phyloP scores from a whole-genome alignment of 805 yeast species.

The Groenewaldozyma salmanticensis region DNA sequence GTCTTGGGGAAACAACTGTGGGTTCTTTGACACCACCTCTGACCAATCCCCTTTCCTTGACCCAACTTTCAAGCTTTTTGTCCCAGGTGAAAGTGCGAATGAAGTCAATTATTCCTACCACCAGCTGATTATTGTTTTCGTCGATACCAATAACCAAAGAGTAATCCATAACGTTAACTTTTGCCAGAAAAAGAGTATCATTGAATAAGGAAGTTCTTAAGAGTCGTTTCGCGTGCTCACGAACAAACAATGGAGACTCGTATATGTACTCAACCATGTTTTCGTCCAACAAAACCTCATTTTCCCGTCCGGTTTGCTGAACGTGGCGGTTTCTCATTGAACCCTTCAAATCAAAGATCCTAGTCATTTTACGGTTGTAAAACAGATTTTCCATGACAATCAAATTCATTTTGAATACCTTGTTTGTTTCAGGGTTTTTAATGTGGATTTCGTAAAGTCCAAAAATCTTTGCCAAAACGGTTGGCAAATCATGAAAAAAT shows the following conservation, averaged over 20 bases:
- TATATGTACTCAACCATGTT: constrained; percentile 97
- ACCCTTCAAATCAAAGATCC: constrained; percentile 94
- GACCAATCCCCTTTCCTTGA: constrained; percentile 85
- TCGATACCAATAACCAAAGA: constrained; percentile 92
- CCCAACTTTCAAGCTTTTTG: constrained; percentile 97
- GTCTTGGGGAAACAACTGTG: constrained; percentile 94
- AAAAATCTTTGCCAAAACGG: constrained; percentile 87
- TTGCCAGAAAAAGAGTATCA: constrained; percentile 85
- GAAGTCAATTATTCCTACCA: constrained; percentile 92
- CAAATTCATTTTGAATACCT: constrained; percentile 76
- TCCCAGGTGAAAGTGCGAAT: constrained; percentile 98
- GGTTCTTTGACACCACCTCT: constrained; percentile 86
- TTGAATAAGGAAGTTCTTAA: constrained; percentile 87
- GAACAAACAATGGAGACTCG: constrained; percentile 88
- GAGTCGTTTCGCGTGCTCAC: constrained; percentile 82
- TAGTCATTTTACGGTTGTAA: constrained; percentile 66
- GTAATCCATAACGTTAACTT: constrained; percentile 98
- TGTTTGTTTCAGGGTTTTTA: constrained; percentile 65
- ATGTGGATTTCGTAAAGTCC: constrained; percentile 94
- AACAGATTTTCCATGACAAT: constrained; percentile 93
- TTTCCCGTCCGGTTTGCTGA: constrained; percentile 88
- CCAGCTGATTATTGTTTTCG: constrained; percentile 45
- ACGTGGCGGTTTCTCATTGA: constrained; percentile 97
- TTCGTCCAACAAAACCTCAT: constrained; percentile 90
- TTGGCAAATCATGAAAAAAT: constrained; percentile 86